Percentiles rank a stretch among this genome's conserved stretches.
Evolutionary conservation across 1,284 basidiomycete species (phyloP).

Genomic region (Cutaneotrichosporon cavernicola): DNA sequence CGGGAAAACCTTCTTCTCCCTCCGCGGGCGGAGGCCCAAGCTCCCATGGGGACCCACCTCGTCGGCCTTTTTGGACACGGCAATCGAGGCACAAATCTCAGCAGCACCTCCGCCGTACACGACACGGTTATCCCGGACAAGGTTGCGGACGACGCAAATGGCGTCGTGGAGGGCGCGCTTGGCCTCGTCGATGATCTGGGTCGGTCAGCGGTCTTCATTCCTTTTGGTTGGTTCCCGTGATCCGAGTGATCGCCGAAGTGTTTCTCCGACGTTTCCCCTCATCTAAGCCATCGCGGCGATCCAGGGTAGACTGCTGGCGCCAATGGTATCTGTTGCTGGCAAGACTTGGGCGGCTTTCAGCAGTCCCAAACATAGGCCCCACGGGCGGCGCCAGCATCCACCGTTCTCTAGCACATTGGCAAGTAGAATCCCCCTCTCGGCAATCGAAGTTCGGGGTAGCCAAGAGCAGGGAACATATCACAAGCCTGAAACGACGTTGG

Average conservation of each 20-base stretch:
- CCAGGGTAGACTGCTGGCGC: no score
- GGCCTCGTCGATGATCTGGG: constrained; percentile 94
- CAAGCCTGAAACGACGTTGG: background rate
- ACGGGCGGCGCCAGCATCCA: no score
- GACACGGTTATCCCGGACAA: constrained; percentile 92
- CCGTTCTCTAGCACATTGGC: background rate
- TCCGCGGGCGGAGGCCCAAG: constrained; percentile 7
- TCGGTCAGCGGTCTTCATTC: constrained; percentile 11
- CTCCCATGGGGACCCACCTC: constrained; percentile 59
- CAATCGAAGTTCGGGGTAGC: no score
- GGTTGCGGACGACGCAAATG: constrained; percentile 93
- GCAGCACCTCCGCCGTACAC: constrained; percentile 98
- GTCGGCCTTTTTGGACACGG: constrained; percentile 91
- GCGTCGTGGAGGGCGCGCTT: constrained; percentile 97
- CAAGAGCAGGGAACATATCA: no score
- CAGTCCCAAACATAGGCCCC: no score
- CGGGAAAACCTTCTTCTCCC: background rate
- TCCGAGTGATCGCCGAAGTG: background rate
- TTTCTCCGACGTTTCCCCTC: constrained; percentile 8
- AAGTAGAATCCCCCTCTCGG: no score
- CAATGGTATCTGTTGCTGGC: background rate
- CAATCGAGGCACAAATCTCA: constrained; percentile 91
- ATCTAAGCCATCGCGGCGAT: background rate
- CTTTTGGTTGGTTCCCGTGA: background rate
- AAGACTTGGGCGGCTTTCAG: no score